These are phyloP conservation scores for Amaranthus palmeri DNA, from an alignment of 148 eudicot species.

Conservation along the genomic window DNA sequence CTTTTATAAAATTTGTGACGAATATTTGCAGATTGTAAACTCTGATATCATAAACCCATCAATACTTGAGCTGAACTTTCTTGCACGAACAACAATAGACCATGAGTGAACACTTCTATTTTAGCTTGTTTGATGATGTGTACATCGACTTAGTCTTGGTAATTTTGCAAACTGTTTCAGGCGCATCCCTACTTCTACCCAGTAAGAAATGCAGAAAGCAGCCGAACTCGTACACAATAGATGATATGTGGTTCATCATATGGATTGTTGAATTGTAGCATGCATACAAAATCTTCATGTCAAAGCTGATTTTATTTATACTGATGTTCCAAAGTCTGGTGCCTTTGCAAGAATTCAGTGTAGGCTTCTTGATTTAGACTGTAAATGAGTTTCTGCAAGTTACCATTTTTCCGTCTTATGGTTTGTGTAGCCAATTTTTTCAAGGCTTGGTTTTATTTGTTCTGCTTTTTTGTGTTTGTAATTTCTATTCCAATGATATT, in stretches of 20 bases:
- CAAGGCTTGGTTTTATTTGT: background rate
- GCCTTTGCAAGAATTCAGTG: background rate
- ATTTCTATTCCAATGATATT: no score
- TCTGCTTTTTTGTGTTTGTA: no score
- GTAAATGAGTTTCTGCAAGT: background rate
- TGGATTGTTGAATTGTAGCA: conserved; percentile 2
- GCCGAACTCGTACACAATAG: conserved; percentile 63
- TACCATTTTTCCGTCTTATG: background rate
- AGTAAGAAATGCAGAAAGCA: conserved; percentile 80
- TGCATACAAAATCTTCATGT: conserved; percentile 6
- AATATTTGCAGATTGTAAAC: no score
- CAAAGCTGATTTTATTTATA: conserved; percentile 2
- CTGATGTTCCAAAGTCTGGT: conserved; percentile 7
- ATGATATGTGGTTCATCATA: background rate
- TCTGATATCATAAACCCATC: no score
- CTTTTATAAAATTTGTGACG: no score
- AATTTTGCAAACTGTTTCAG: conserved; percentile 44
- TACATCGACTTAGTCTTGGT: background rate
- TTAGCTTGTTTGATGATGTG: background rate
- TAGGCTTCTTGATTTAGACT: background rate
- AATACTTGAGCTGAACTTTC: no score
- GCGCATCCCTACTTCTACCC: conserved; percentile 92
- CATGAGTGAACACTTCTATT: no score
- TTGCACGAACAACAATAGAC: no score
- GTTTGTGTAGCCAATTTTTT: conserved; percentile 9